A percentile compares a stretch with the other conserved stretches of the same genome.
Evolutionary conservation across 1,139 yeast genomes (phyloP).

Genomic region (Arxiozyma bovina): DNA sequence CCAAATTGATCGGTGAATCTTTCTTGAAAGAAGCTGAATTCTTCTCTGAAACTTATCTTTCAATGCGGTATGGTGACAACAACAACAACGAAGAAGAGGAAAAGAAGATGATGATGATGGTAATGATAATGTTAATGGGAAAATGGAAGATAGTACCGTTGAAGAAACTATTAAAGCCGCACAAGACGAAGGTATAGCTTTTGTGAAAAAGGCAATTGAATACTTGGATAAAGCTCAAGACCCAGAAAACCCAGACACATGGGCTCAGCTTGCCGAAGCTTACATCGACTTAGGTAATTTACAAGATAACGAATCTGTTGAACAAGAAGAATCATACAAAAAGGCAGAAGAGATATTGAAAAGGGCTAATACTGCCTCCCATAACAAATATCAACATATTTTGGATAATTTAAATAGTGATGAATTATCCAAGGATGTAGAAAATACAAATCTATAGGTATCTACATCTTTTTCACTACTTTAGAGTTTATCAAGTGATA

Average conservation of each 20-base stretch:
- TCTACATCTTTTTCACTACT: no score
- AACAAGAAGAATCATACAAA: slow-evolving; percentile 55
- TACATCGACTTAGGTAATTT: slow-evolving; percentile 70
- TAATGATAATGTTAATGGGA: slow-evolving; percentile 40
- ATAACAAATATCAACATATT: slow-evolving; percentile 60
- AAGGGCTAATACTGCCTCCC: slow-evolving; percentile 67
- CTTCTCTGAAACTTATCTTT: slow-evolving; percentile 48
- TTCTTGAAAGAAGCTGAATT: slow-evolving; percentile 55
- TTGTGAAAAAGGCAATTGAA: slow-evolving; percentile 48
- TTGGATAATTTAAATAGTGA: slow-evolving; percentile 32
- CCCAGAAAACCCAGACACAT: slow-evolving; percentile 66
- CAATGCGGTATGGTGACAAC: slow-evolving; percentile 49
- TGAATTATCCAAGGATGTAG: slow-evolving; percentile 8
- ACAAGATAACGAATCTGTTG: slow-evolving; percentile 51
- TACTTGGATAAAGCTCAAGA: slow-evolving; percentile 53
- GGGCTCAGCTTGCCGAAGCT: slow-evolving; percentile 83
- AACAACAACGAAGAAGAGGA: slow-evolving; percentile 36
- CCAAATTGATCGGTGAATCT: slow-evolving; percentile 51
- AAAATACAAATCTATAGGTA: neutral
- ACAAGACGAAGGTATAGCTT: slow-evolving; percentile 41
- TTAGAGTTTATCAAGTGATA: no score
- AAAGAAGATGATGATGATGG: slow-evolving; percentile 31
- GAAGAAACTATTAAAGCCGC: slow-evolving; percentile 32
- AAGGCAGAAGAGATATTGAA: slow-evolving; percentile 57
- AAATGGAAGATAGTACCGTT: slow-evolving; percentile 28